Evolutionary conservation across 768 basidiomycete species (phyloP).

Genomic region (Sarcodon sp.): DNA sequence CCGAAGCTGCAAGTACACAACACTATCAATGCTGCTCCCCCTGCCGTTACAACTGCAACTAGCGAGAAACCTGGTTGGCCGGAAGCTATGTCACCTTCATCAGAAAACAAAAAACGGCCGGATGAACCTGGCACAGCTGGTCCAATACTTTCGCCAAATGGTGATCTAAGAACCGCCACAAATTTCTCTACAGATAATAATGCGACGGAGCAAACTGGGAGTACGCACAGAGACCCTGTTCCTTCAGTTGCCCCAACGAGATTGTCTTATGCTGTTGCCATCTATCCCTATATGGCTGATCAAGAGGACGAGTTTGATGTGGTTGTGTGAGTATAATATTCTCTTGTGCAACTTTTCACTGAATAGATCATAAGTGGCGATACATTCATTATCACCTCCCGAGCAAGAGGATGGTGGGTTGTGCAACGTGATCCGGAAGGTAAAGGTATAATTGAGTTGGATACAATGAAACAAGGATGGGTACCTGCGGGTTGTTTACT

Average conservation of each 20-base stretch:
- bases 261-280: conserved; percentile 91
- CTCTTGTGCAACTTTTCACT: neutral
- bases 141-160: conserved; percentile 23
- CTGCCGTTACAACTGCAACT: conserved; percentile 44
- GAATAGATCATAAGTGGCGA: conserved; percentile 47
- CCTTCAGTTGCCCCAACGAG: conserved; percentile 22
- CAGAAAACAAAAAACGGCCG: conserved; percentile 25
- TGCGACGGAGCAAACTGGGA: conserved; percentile 12
- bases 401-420: conserved; percentile 99
- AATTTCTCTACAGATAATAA: conserved; percentile 10
- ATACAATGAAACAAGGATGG: conserved; percentile 83
- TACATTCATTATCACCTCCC: conserved; percentile 85
- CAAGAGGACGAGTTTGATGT: conserved; percentile 99
- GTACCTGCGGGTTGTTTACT: conserved; percentile 95
- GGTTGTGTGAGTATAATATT: conserved; percentile 55
- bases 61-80: conserved; percentile 64
- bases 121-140: conserved; percentile 23
- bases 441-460: conserved; percentile 63
- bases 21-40: conserved; percentile 34
- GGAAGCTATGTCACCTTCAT: conserved; percentile 51
- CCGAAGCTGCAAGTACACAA: conserved; percentile 55
- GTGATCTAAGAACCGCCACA: conserved; percentile 13
- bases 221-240: conserved; percentile 14
- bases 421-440: conserved; percentile 91
- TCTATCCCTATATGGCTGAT: conserved; percentile 98